Base-by-base conservation (phyloP, 2,329 filamentous ascomycete genomes). In the Aspergillus ochraceoroseus region DNA sequence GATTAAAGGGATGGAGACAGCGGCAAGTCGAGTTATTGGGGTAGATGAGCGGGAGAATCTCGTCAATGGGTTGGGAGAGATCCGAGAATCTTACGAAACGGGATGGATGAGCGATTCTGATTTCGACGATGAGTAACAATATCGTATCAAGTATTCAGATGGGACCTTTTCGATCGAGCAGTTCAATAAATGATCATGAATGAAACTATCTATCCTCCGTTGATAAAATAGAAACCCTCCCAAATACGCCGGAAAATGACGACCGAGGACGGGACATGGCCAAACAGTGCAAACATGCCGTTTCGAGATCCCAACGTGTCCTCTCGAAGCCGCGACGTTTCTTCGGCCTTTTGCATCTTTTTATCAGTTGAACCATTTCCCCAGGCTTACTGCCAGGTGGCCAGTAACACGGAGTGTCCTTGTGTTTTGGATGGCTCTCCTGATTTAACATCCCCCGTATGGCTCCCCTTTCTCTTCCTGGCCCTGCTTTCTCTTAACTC, bases 61-160 rank as follows among this genome's bases (percentile, higher is more conserved):
- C n/a, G 78, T 80, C 31, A 92, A 94, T 57, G 81, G 84, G 8
- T 71, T 98, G 26, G 80, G 84, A 15, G 83, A 85, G 44, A 81
- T 96, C 55, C 83, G 84, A 1, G 89, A 95, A 57, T 85, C 85
- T 44, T 96, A 95, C 61, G 81, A 87, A 52, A 86, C 92, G 46
- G 87, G 87, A 1, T 95, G 87, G 85, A 81, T 80, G 8, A 87
- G 83, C 55, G 87, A 81, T 38, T 65, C 61, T 13, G 69, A 71
- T 20, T 63, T 62, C 29, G 66, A 64, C 11, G 64, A 70, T 44
- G 27, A n/a, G 14, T 20, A 22, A 7, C 23, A n/a, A n/a, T n/a
- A n/a, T n/a, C n/a, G n/a, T n/a, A n/a, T n/a, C n/a, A n/a, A n/a
- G n/a, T n/a, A n/a, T n/a, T n/a, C n/a, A n/a, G n/a, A n/a, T n/a